A percentile compares a stretch with the other conserved stretches of the same genome.
Evolutionary conservation across 2,329 filamentous ascomycete species (phyloP).

Genomic region (Monosporascus sp.): DNA sequence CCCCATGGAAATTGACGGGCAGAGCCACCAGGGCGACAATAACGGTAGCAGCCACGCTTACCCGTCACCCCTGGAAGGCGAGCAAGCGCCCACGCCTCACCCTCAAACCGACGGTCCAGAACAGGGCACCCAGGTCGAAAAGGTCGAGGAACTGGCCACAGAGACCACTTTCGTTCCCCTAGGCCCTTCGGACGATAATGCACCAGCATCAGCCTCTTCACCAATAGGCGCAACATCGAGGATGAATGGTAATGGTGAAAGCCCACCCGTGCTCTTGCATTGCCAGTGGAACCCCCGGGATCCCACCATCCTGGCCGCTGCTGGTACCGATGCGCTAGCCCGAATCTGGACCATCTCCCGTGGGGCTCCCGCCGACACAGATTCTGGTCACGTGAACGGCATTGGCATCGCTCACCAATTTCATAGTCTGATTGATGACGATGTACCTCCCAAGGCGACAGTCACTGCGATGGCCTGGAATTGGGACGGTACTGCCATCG

Average conservation of each 20-base stretch:
- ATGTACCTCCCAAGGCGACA: slow-evolving; percentile 44
- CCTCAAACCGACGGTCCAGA: slow-evolving; percentile 57
- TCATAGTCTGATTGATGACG: slow-evolving; percentile 46
- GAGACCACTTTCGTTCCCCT: slow-evolving; percentile 58
- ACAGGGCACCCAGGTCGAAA: slow-evolving; percentile 59
- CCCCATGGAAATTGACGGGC: slow-evolving; percentile 56
- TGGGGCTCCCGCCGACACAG: slow-evolving; percentile 42
- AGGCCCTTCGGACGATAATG: slow-evolving; percentile 27
- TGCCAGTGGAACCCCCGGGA: slow-evolving; percentile 64
- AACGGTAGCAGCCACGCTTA: slow-evolving; percentile 50
- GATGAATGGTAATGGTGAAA: slow-evolving; percentile 36
- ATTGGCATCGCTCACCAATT: slow-evolving; percentile 32
- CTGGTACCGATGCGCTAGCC: slow-evolving; percentile 65
- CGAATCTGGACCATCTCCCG: slow-evolving; percentile 61
- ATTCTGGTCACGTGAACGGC: slow-evolving; percentile 40
- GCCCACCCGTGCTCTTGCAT: slow-evolving; percentile 57
- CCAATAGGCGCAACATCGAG: slow-evolving; percentile 27
- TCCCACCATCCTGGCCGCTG: slow-evolving; percentile 60
- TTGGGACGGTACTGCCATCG: slow-evolving; percentile 48
- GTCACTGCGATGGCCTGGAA: slow-evolving; percentile 59
- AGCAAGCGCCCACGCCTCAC: slow-evolving; percentile 46
- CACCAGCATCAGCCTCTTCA: slow-evolving; percentile 29
- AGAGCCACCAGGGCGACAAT: slow-evolving; percentile 33
- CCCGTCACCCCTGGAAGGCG: slow-evolving; percentile 57
- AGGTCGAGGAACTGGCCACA: slow-evolving; percentile 53